phyloP scores from a whole-genome alignment of 768 basidiomycete genomes.

The Gloeopeniophorella convolvens region DNA sequence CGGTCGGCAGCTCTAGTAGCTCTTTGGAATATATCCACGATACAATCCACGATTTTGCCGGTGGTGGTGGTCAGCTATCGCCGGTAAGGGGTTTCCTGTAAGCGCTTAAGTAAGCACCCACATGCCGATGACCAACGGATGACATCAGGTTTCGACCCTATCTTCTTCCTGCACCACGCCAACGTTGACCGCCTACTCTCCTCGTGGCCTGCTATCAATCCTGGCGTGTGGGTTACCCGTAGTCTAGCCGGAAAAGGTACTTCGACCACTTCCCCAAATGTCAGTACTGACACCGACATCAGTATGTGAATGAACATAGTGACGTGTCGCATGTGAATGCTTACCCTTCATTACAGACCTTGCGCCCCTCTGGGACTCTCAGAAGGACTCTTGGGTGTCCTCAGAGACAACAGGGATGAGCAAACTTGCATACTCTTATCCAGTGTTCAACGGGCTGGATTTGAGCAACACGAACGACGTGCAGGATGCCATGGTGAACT shows the following conservation, averaged over 20 bases:
- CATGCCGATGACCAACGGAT: neutral
- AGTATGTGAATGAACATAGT: neutral
- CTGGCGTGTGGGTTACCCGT: conserved; percentile 32
- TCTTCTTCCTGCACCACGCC: conserved; percentile 48
- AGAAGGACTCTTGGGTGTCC: conserved; percentile 35
- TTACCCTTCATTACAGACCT: no score
- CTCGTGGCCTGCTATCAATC: conserved; percentile 44
- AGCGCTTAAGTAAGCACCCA: no score
- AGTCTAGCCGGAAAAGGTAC: conserved; percentile 17
- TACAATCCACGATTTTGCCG: conserved; percentile 30
- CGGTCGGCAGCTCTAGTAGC: conserved; percentile 33
- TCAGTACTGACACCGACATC: neutral
- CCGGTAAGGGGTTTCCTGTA: conserved; percentile 40
- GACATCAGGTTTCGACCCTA: conserved; percentile 43
- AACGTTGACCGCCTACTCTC: conserved; percentile 47
- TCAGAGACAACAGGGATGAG: conserved; percentile 25
- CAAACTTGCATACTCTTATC: conserved; percentile 41
- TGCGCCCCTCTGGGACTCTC: conserved; percentile 41
- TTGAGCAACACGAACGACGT: conserved; percentile 26
- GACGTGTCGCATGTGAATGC: neutral
- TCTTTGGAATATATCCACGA: conserved; percentile 48
- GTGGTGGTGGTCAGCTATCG: conserved; percentile 25
- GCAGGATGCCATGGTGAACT: conserved; percentile 26
- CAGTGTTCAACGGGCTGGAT: conserved; percentile 39
- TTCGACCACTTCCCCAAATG: conserved; percentile 2